A percentile compares a stretch with the other conserved stretches of the same genome.
These are phyloP conservation scores for Leccinum boreale DNA, from an alignment of 768 basidiomycete species.

Conservation along the genomic window DNA sequence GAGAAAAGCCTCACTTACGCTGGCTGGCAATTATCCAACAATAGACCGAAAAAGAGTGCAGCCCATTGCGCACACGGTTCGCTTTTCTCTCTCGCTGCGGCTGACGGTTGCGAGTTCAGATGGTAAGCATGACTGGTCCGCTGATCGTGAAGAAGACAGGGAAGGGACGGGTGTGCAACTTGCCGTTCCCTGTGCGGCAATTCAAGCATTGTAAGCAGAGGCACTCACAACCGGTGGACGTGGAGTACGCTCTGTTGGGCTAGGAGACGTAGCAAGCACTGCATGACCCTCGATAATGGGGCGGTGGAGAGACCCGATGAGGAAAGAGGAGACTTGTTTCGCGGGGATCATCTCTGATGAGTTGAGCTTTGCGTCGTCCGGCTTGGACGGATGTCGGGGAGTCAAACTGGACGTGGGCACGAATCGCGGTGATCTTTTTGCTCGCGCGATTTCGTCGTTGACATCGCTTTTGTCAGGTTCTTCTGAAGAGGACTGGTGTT, in stretches of 20 bases:
- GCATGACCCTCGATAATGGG: background rate
- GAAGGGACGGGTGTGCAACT: conserved; percentile 7
- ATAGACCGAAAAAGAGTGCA: conserved; percentile 13
- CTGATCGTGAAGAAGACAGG: conserved; percentile 10
- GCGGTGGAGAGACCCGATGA: conserved; percentile 6
- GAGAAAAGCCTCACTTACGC: conserved; percentile 13
- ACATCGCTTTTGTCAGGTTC: conserved; percentile 29
- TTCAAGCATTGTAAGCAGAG: conserved; percentile 18
- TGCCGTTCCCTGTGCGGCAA: conserved; percentile 9
- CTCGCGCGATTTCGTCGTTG: conserved; percentile 15
- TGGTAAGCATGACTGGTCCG: conserved; percentile 19
- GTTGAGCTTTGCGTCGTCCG: background rate
- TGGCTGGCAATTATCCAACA: conserved; percentile 24
- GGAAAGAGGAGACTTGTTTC: conserved; percentile 11
- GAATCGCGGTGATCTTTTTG: conserved; percentile 9
- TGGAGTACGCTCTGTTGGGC: conserved; percentile 9
- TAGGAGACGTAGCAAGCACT: background rate
- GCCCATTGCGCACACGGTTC: conserved; percentile 6
- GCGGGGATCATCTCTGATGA: conserved; percentile 1
- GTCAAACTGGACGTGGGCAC: background rate
- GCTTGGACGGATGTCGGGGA: background rate
- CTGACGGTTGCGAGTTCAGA: conserved; percentile 21
- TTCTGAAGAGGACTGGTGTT: conserved; percentile 27
- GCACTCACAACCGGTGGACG: conserved; percentile 25
- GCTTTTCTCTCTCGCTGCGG: conserved; percentile 12